Percentiles rank a stretch among this genome's conserved stretches.
These are phyloP conservation scores for Rubus parviflorus DNA, from an alignment of 306 rosid genomes.

Conservation along the genomic window DNA sequence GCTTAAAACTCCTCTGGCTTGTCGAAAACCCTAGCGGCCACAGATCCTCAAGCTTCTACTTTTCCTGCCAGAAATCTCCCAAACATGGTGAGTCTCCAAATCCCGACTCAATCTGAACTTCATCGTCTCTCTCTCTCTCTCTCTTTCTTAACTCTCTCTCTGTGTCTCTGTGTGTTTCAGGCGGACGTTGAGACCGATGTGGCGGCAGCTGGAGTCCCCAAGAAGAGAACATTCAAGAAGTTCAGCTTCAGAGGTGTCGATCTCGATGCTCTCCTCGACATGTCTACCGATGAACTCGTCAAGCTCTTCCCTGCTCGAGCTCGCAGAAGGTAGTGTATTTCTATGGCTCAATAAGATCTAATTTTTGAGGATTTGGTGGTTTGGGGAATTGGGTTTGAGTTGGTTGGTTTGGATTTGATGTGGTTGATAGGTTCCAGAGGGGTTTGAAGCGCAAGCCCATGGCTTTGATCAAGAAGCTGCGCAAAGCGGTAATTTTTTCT, in stretches of 20 bases:
- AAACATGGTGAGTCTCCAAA: slow-evolving; percentile 33
- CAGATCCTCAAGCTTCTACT: background rate
- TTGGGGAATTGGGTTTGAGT: slow-evolving; percentile 9
- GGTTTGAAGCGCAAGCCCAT: slow-evolving; percentile 92
- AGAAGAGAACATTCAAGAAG: slow-evolving; percentile 94
- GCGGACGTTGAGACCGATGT: slow-evolving; percentile 75
- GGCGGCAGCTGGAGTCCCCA: slow-evolving; percentile 55
- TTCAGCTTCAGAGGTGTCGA: slow-evolving; percentile 90
- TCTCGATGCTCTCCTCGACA: slow-evolving; percentile 84
- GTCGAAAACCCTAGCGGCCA: slow-evolving; percentile 44
- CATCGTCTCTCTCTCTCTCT: background rate
- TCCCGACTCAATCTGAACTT: no score
- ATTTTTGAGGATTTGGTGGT: background rate
- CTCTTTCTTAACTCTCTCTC: background rate
- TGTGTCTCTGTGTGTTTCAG: slow-evolving; percentile 34
- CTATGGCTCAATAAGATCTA: background rate
- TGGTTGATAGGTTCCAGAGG: slow-evolving; percentile 65
- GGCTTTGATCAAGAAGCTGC: slow-evolving; percentile 95
- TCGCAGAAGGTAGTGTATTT: slow-evolving; percentile 58
- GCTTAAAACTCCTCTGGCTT: background rate
- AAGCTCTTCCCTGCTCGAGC: slow-evolving; percentile 85
- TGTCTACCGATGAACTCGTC: slow-evolving; percentile 86
- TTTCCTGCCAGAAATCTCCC: slow-evolving; percentile 14
- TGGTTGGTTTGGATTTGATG: background rate
- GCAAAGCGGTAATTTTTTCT: slow-evolving; percentile 63